Evolutionary conservation across 495 filamentous ascomycete genomes (phyloP), one percentile per base, ranked within the genome.

Genomic region (Chaetomium cochliodes): DNA sequence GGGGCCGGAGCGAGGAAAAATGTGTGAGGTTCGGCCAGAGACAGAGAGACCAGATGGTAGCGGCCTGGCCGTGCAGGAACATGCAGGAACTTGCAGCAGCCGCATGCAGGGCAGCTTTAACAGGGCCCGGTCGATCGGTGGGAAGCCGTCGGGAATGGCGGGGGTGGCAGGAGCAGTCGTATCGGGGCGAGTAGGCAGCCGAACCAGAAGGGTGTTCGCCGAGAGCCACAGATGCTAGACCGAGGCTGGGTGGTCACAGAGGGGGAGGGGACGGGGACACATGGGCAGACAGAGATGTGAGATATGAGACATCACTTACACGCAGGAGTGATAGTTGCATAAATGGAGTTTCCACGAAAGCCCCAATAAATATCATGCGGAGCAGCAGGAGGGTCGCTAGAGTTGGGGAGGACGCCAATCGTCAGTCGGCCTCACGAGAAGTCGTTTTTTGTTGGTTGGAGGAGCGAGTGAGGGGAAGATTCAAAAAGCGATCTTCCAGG

Each of bases 71-170:
- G 57, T 65, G 63, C 69, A 68, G 64, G 50, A 66, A 47, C 62
- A n/a, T 69, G 70, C 72, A 72, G 70, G 64, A 63, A 54, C 67
- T 56, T 73, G 73, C 73, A 75, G 67, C 66, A 73, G 73, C 69
- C 71, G 69, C 71, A 73, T 73, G 73, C 71, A 75, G 61, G 53
- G 66, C 71, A 70, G 67, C 58, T 52, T 37, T 39, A 56, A 56
- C 49, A 64, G 53, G 63, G 15, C 68, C 58, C 39, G 53, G 23
- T 18, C 51, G 41, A 42, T 56, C 51, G 63, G 46, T 61, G 49
- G 57, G 46, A 37, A 49, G 30, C 51, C 51, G 58, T 46, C 53
- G 15, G 58, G 59, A 58, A 53, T 47, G 59, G 44, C 53, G 57
- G 57, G 28, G 51, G 15, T 26, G 46, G 54, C 33, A 41, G 33